Evolutionary conservation across 768 basidiomycete species (phyloP), one percentile per base, ranked within the genome.

Genomic region (Collybia mongolica): DNA sequence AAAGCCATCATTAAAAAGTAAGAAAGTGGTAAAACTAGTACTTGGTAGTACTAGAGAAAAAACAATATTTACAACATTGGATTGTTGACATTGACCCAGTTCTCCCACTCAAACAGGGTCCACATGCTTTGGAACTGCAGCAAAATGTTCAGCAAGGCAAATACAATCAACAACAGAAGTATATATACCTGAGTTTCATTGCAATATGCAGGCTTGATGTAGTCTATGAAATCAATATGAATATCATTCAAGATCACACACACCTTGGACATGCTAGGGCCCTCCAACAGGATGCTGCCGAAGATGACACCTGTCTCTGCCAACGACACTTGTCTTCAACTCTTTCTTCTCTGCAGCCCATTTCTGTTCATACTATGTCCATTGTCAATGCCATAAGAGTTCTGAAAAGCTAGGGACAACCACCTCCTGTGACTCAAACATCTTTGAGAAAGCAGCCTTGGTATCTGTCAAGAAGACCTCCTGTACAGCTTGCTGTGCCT

Each of bases 91-190:
- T 98, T 98, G 48, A 98, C 96, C 60, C 95, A 82, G 72, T 99
- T 99, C 79, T 99, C 96, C 96, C 96, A 99, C 68, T 99, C 96
- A 61, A 99, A 99, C 68, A 98, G 96, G 22, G 95, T 99, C 96
- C 96, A 97, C 93, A 96, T 96, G 67, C 83, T 91, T 24, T 96
- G 83, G 83, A 96, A 96, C 89, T 95, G 54, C 15, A 44, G 41
- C 29, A n/a, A 19, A 39, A 28, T 20, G 18, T 38, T 45, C 46
- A 39, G 47, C 29, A n/a, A 32, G 18, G 15, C 23, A 24, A 2
- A 36, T 29, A 35, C 19, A 9, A 44, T 45, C 24, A 19, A 41
- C 4, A 26, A 26, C 11, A 49, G 51, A 15, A 28, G 40, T 23
- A 18, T 28, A 64, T 72, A 18, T 61, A 90, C 92, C 82, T 94